Evolutionary conservation across 129 eudicot genomes (phyloP), one percentile per base, ranked within the genome.

Genomic region (Helianthus annuus): DNA sequence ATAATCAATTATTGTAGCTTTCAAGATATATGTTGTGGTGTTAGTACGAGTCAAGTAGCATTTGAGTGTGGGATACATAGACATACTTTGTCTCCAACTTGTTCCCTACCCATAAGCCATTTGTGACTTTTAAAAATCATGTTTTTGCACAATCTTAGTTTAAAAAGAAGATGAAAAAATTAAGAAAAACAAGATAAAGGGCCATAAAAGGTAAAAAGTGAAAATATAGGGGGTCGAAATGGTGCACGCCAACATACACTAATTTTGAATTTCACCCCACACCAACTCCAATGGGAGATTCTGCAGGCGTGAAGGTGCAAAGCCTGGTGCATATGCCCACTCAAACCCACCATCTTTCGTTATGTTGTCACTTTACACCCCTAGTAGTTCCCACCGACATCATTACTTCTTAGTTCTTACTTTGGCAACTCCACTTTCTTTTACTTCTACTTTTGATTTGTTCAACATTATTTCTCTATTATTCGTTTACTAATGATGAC

Each of bases 221-320:
- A 62, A 48, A 77, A 81, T 68, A 68, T 64, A 78, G 89, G 82
- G 83, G 89, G 74, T 72, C 52, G 80, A 80, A 83, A 78, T 53
- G 70, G 70, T 46, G 87, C 91, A 86, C 85, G 91, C 91, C 79
- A 77, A 68, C 69, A 76, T 53, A 62, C 68, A 72, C 54, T 16
- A 13, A 69, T 68, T 79, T 73, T 72, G 75, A 78, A 72, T 73
- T 68, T 45, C 80, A 77, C 83, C 78, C 76, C 46, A 59, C 11
- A 63, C 68, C 68, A 48, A 79, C 69, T 57, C 76, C 79, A 49
- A 69, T 14, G 68, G 68, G 80, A 72, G 78, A 77, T 79, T 82
- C 80, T 68, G 74, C 85, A 79, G 87, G 90, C 90, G 87, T 85
- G 90, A 66, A 70, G 75, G 32, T 46, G 73, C 70, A 81, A 78